phyloP scores from a whole-genome alignment of 2,329 filamentous ascomycete genomes.

The Exophiala sp. region DNA sequence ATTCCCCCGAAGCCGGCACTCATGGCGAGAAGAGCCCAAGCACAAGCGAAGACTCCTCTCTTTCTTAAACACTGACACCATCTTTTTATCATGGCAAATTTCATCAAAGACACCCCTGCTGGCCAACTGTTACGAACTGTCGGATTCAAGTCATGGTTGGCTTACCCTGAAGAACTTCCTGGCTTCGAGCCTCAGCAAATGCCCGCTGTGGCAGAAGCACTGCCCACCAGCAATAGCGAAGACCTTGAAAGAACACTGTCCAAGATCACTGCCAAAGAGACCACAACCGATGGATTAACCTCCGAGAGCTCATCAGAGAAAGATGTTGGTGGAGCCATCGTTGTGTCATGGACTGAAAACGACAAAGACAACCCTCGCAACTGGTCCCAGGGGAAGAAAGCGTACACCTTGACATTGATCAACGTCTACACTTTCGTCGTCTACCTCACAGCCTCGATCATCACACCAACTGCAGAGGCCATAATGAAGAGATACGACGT shows the following conservation, averaged over 20 bases:
- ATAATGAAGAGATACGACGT: slow-evolving; percentile 31
- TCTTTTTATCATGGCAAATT: not conserved
- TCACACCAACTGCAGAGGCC: slow-evolving; percentile 29
- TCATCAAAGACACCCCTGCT: slow-evolving; percentile 17
- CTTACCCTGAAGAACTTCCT: slow-evolving; percentile 17
- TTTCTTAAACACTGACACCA: no score
- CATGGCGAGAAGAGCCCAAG: not conserved
- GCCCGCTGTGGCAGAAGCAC: slow-evolving; percentile 5
- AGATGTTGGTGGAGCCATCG: slow-evolving; percentile 18
- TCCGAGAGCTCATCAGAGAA: slow-evolving; percentile 1
- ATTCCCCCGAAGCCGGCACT: not conserved
- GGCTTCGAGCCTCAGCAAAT: slow-evolving; percentile 13
- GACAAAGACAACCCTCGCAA: slow-evolving; percentile 48
- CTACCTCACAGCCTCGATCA: slow-evolving; percentile 36
- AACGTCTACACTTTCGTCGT: slow-evolving; percentile 40
- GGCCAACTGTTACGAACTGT: slow-evolving; percentile 17
- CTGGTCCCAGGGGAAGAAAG: slow-evolving; percentile 37
- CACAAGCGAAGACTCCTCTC: not conserved
- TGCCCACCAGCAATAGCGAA: not conserved
- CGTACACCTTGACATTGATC: slow-evolving; percentile 40
- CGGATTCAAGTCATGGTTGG: slow-evolving; percentile 13
- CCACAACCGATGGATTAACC: not conserved
- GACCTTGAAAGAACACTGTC: slow-evolving; percentile 11
- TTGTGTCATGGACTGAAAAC: slow-evolving; percentile 37
- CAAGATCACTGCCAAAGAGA: not conserved